phyloP scores from a whole-genome alignment of 202 grass and related monocot species.

The Schoenoplectus triqueter region DNA sequence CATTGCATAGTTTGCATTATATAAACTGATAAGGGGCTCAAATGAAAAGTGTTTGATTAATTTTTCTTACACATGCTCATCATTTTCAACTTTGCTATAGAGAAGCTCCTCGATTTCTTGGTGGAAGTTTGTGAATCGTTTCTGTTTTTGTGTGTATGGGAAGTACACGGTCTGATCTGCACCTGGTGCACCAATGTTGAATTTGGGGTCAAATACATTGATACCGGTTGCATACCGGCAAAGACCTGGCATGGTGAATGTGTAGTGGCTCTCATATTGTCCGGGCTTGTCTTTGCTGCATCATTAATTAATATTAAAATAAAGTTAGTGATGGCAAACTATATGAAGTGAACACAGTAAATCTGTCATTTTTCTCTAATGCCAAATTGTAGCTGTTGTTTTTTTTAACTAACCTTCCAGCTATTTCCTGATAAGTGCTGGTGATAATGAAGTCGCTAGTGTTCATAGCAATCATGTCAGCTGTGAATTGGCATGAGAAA shows the following conservation, averaged over 20 bases:
- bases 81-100: constrained; percentile 70
- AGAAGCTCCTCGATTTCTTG: constrained; percentile 87
- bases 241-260: constrained; percentile 89
- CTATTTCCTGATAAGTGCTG: constrained; percentile 96
- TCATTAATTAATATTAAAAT: not conserved
- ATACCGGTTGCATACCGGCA: constrained; percentile 82
- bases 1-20: not conserved
- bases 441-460: constrained; percentile 90
- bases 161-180: constrained; percentile 94
- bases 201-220: constrained; percentile 91
- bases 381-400: not conserved
- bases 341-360: constrained; percentile 21
- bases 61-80: constrained; percentile 73
- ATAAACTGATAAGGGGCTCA: not conserved
- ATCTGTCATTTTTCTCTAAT: not conserved
- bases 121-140: constrained; percentile 63
- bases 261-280: constrained; percentile 75
- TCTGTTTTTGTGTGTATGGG: constrained; percentile 87
- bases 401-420: constrained; percentile 64
- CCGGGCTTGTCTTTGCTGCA: constrained; percentile 90
- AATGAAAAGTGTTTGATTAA: not conserved
- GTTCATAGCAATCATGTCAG: constrained; percentile 98
- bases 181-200: constrained; percentile 90
- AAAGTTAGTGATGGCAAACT: not conserved
- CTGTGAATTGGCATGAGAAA: constrained; percentile 97